Conservation (phyloP, 495 filamentous ascomycete species). For the Hyphodiscus hymeniophilus region DNA sequence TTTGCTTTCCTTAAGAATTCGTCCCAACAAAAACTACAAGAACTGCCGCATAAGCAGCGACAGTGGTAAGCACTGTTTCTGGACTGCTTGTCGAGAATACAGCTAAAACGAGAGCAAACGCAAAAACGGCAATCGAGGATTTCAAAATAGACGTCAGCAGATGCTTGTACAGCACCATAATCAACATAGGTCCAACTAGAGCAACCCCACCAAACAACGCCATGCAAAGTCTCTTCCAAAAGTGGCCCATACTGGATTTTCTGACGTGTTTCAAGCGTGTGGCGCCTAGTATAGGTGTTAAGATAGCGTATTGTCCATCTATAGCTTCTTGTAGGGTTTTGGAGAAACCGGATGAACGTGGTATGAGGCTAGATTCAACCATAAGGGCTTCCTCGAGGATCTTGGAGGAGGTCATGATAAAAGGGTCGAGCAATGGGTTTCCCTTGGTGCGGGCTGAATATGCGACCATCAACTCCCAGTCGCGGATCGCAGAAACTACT, state of each 20-base stretch:
- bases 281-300: neutral
- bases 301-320: neutral
- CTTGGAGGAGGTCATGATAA: neutral
- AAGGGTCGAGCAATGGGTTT: neutral
- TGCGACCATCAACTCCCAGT: constrained; percentile 3
- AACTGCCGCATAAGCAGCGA: no score
- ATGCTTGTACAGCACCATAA: constrained; percentile 4
- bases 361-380: neutral
- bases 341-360: neutral
- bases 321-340: neutral
- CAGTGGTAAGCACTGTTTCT: neutral
- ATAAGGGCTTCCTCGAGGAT: neutral
- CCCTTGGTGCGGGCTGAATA: neutral
- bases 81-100: constrained; percentile 1
- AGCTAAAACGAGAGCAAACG: neutral
- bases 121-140: neutral
- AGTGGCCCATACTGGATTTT: neutral
- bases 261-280: neutral
- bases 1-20: no score
- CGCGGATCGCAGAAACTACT: neutral
- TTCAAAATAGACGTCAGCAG: neutral
- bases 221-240: constrained; percentile 1
- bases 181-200: constrained; percentile 2
- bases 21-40: constrained; percentile 2
- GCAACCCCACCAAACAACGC: constrained; percentile 1